Conservation (phyloP, 169 alveolate genomes). For the Neospora caninum region DNA sequence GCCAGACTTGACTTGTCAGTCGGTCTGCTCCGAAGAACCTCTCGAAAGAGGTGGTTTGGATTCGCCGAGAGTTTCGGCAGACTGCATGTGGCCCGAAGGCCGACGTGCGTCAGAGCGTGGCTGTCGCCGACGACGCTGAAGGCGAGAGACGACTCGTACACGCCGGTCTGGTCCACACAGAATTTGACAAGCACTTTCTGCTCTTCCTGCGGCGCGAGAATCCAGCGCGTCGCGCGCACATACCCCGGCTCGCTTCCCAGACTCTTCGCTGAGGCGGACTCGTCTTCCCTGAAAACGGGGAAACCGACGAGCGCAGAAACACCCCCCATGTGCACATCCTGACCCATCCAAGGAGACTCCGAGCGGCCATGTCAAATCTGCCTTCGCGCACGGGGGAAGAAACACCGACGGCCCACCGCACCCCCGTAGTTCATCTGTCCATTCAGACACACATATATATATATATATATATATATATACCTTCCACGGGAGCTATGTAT, state of each 20-base stretch:
- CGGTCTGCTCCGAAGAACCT: neutral
- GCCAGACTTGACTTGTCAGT: neutral
- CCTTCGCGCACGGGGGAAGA: too few relatives aligned
- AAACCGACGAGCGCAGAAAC: too few relatives aligned
- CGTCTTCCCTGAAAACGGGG: conserved; percentile 55
- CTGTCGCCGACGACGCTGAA: conserved; percentile 61
- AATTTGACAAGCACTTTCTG: conserved; percentile 56
- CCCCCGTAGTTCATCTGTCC: too few relatives aligned
- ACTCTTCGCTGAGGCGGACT: neutral
- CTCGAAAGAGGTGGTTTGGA: neutral
- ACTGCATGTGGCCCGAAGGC: conserved; percentile 50
- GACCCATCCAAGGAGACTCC: too few relatives aligned
- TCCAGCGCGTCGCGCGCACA: conserved; percentile 52
- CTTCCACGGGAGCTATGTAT: too few relatives aligned
- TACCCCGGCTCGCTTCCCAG: conserved; percentile 52
- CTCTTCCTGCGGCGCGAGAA: conserved; percentile 52
- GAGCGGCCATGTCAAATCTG: too few relatives aligned
- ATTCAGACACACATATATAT: neutral
- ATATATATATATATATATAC: too few relatives aligned
- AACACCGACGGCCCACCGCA: too few relatives aligned
- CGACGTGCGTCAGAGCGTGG: conserved; percentile 3
- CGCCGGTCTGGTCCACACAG: conserved; percentile 51
- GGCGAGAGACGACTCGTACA: conserved; percentile 20
- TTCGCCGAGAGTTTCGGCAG: conserved; percentile 36
- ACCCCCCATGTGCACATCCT: too few relatives aligned